Evolutionary conservation across 2,329 filamentous ascomycete genomes (phyloP), one percentile per base, ranked within the genome.

Genomic region (Paracamarosporium sp.): DNA sequence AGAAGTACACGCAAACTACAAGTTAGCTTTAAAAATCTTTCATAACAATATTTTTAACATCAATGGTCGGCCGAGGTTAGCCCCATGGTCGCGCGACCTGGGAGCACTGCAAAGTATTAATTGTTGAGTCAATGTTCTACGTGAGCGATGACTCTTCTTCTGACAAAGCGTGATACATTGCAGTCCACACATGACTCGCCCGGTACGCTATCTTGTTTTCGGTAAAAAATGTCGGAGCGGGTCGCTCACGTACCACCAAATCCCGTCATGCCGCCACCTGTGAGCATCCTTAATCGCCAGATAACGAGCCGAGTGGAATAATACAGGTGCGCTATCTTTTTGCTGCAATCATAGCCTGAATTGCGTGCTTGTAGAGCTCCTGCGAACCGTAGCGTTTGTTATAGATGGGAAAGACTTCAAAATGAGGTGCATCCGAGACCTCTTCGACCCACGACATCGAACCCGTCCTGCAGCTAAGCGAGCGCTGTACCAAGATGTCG

Each of bases 401-500:
- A 22, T 35, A 5, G 9, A n/a, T 17, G 8, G 12, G 22, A 27
- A 45, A 36, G 5, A n/a, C 7, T 5, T 48, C 12, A 48, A 35
- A 48, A 48, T 35, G n/a, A 30, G 7, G 20, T 15, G 12, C 30
- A 22, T 47, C n/a, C 27, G 17, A 17, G 5, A 13, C 22, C 11
- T 24, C 25, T 48, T 35, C 17, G 27, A 20, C 28, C 27, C 33
- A 17, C 17, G 8, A 27, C 30, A 25, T 36, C 30, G 45, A 17
- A 36, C 17, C 13, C 12, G 33, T 22, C 35, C 11, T 20, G n/a
- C n/a, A 38, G 1, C 9, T 22, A 38, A 7, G n/a, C 35, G n/a
- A 38, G 35, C 20, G 35, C n/a, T 38, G n/a, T 38, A 38, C 35
- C 35, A 38, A 22, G 12, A 50, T 50, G 47, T 36, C 47, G 47